Evolutionary conservation across 1,284 basidiomycete genomes (phyloP).

Genomic region (Limonomyces culmigenus): DNA sequence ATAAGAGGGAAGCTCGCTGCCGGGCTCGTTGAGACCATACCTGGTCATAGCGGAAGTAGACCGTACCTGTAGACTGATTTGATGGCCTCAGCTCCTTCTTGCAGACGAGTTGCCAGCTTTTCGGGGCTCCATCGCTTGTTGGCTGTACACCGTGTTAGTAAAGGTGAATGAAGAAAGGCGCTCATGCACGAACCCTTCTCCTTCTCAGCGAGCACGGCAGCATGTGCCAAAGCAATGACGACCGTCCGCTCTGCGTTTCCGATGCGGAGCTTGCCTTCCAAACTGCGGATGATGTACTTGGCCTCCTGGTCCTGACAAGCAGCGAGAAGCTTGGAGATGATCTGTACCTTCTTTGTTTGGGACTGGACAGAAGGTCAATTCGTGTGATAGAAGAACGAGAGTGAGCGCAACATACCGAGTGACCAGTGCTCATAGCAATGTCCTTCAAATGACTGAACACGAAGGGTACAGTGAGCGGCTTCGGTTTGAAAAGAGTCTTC

Average conservation of each 20-base stretch:
- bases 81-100: slow-evolving; percentile 63
- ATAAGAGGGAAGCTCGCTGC: slow-evolving; percentile 86
- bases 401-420: slow-evolving; percentile 36
- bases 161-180: slow-evolving; percentile 3
- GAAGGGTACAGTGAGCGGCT: slow-evolving; percentile 73
- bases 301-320: slow-evolving; percentile 82
- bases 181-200: slow-evolving; percentile 37
- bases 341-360: slow-evolving; percentile 87
- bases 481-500: slow-evolving; percentile 90
- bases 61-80: slow-evolving; percentile 85
- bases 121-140: slow-evolving; percentile 64
- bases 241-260: slow-evolving; percentile 93
- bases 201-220: slow-evolving; percentile 64
- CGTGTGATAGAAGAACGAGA: not conserved
- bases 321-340: slow-evolving; percentile 89
- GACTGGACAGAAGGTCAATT: slow-evolving; percentile 34
- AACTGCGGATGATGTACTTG: slow-evolving; percentile 89
- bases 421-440: slow-evolving; percentile 73
- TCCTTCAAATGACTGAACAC: slow-evolving; percentile 81
- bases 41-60: slow-evolving; percentile 1
- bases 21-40: slow-evolving; percentile 2
- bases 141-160: slow-evolving; percentile 21
- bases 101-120: slow-evolving; percentile 58
- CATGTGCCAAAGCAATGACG: slow-evolving; percentile 76
- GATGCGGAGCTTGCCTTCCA: slow-evolving; percentile 96